phyloP scores from a whole-genome alignment of 208 protist species.

The Crithidia bombi region DNA sequence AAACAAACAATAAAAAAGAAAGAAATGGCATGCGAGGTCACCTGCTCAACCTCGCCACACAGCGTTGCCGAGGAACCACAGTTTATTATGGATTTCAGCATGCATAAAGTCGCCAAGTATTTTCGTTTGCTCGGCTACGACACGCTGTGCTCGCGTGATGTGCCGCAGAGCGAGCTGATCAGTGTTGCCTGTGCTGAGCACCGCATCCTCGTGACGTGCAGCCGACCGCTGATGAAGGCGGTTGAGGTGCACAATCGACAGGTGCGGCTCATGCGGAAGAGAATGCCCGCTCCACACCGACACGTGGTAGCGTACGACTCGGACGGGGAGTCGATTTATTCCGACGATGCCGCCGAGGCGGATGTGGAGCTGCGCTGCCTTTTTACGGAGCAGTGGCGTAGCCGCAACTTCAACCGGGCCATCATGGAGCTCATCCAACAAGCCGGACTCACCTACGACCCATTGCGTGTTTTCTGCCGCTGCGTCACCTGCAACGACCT shows the following conservation, averaged over 20 bases:
- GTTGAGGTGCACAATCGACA: constrained; percentile 52
- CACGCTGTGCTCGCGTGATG: constrained; percentile 49
- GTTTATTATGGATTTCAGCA: constrained; percentile 81
- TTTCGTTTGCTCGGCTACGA: constrained; percentile 80
- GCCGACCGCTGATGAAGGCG: constrained; percentile 36
- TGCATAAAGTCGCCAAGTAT: constrained; percentile 80
- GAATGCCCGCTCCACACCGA: background rate
- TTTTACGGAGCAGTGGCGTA: constrained; percentile 51
- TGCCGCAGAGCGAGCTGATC: constrained; percentile 51
- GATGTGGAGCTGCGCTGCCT: constrained; percentile 40
- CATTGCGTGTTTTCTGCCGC: constrained; percentile 51
- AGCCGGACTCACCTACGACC: constrained; percentile 43
- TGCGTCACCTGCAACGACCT: constrained; percentile 74
- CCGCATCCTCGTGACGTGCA: constrained; percentile 59
- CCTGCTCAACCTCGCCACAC: constrained; percentile 26
- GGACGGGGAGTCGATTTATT: constrained; percentile 77
- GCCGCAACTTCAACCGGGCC: constrained; percentile 38
- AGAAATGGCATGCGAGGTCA: constrained; percentile 22
- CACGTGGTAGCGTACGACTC: constrained; percentile 76
- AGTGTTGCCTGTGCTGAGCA: constrained; percentile 33
- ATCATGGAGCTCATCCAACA: constrained; percentile 55
- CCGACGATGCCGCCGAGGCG: constrained; percentile 29
- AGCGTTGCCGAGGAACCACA: constrained; percentile 27
- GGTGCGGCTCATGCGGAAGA: constrained; percentile 7
- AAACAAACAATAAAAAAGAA: background rate